Evolutionary conservation across 2,329 filamentous ascomycete species (phyloP).

Genomic region (Penicillium frequentans): DNA sequence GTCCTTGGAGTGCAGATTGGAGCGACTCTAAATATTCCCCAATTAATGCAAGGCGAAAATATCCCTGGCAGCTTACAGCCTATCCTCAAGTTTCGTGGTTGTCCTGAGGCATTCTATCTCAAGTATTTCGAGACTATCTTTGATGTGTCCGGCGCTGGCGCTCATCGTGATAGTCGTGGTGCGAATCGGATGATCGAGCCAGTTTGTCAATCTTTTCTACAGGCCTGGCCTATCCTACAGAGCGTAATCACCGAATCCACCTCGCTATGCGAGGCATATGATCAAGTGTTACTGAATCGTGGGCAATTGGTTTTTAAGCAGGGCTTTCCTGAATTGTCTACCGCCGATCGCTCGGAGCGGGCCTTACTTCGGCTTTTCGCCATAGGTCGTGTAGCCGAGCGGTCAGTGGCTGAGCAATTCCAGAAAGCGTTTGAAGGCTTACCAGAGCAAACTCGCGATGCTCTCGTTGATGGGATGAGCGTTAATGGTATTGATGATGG

Average conservation of each 20-base stretch:
- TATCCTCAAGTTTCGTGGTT: neutral
- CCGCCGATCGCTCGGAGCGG: neutral
- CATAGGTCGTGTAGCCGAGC: neutral
- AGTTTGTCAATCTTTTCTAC: neutral
- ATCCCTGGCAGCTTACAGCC: neutral
- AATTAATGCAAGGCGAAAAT: neutral
- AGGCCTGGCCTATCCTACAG: neutral
- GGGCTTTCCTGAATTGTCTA: neutral
- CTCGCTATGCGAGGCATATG: neutral
- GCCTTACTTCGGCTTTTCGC: neutral
- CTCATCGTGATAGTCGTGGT: neutral
- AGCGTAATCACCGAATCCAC: neutral
- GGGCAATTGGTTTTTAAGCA: neutral
- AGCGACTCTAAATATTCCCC: neutral
- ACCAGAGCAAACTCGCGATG: neutral
- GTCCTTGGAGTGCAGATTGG: neutral
- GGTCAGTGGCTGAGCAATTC: neutral
- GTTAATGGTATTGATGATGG: neutral
- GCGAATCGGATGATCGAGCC: slow-evolving; percentile 1
- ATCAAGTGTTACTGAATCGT: neutral
- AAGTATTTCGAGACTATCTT: neutral
- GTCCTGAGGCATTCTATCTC: neutral
- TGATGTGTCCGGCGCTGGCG: neutral
- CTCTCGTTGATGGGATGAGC: neutral
- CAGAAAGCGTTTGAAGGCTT: neutral